Base-by-base conservation (phyloP, 2,329 filamentous ascomycete species). In the Hypomyces rosellus region DNA sequence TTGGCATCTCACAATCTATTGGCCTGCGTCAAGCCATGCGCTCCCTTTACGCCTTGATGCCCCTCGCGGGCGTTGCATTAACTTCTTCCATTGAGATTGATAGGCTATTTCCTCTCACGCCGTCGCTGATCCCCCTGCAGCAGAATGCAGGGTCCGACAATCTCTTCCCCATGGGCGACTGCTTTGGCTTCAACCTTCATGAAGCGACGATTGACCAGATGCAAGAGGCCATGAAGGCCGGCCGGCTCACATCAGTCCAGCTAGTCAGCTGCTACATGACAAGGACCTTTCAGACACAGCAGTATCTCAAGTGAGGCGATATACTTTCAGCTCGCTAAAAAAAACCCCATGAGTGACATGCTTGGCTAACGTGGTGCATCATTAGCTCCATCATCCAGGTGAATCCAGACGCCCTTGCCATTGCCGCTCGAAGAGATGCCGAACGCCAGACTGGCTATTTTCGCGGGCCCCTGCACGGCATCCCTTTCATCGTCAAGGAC, bases 401-500 rank as follows among this genome's bases (percentile, higher is more conserved):
- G 36, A 89, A 89, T 62, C 85, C 86, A 0, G 85, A 89, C 61
- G 75, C 74, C 9, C 68, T 85, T 34, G 60, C 63, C 18, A 87
- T 89, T 50, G 86, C 86, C 3, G 67, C 68, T 5, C 61, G 70
- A 13, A 70, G 82, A 30, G 86, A 90, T 58, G 62, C 61, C 0
- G 85, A 89, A 65, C 76, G 86, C 15, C 61, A 63, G 12, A 59
- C 67, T 1, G 82, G 82, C 20, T 71, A 69, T 37, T 64, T 82
- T 9, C 76, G 83, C n/a, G 78, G 85, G 1, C 80, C 81, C 1
- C 73, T 91, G 1, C 86, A 90, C 62, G 86, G 86, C 3, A 87
- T 91, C 40, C 86, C 87, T 0, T 87, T 87, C 62, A 72, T 85
- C 2, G 78, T 89, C 55, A 90, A 90, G 66, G 86, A 90, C 62